Conservation (phyloP, 2,329 filamentous ascomycete species). For the Fusarium globosum region DNA sequence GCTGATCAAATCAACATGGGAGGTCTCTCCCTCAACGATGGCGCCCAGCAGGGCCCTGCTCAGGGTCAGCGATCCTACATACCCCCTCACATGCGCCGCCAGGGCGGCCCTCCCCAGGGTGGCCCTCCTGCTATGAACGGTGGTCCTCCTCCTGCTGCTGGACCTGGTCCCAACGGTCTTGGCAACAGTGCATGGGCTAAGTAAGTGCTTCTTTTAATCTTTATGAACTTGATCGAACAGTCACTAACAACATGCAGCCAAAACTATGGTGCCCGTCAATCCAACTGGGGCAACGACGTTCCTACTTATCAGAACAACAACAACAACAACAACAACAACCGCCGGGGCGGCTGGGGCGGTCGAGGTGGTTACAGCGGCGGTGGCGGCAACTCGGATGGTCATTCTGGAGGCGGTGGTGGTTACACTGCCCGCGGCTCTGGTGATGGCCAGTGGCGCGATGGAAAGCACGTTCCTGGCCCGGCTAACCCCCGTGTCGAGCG, state of each 20-base stretch:
- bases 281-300: slow-evolving; percentile 49
- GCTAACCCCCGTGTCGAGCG: slow-evolving; percentile 90
- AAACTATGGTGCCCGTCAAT: slow-evolving; percentile 50
- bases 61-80: slow-evolving; percentile 75
- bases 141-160: slow-evolving; percentile 31
- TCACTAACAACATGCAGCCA: slow-evolving; percentile 41
- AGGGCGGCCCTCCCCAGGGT: slow-evolving; percentile 45
- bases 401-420: slow-evolving; percentile 75
- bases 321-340: slow-evolving; percentile 42
- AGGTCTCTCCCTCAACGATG: slow-evolving; percentile 72
- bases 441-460: slow-evolving; percentile 95
- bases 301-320: slow-evolving; percentile 41
- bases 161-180: slow-evolving; percentile 58
- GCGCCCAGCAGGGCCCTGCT: slow-evolving; percentile 45
- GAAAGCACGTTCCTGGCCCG: slow-evolving; percentile 93
- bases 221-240: background rate
- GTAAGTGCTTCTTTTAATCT: slow-evolving; percentile 57
- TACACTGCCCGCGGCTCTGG: slow-evolving; percentile 81
- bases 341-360: slow-evolving; percentile 51
- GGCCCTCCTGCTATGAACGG: slow-evolving; percentile 30
- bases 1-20: slow-evolving; percentile 87
- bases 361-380: slow-evolving; percentile 51
- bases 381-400: slow-evolving; percentile 65
- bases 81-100: slow-evolving; percentile 80
- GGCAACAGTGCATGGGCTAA: slow-evolving; percentile 74